These are phyloP conservation scores for Diversispora eburnea DNA, from an alignment of 192 early-diverging fungal genomes.

Conservation along the genomic window DNA sequence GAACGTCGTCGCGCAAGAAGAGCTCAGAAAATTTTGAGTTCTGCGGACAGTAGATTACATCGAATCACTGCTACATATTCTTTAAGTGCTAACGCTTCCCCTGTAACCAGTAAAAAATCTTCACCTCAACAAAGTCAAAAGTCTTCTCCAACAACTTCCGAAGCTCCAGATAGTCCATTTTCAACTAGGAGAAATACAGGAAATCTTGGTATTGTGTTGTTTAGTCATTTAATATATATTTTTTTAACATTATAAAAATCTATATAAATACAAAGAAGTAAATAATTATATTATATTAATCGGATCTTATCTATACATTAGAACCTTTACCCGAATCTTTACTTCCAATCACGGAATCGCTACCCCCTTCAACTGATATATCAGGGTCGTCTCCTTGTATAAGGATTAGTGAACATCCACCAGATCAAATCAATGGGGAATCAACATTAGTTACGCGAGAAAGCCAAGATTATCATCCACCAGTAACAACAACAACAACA, in stretches of 20 bases:
- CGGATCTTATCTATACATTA: neutral
- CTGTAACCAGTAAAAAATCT: neutral
- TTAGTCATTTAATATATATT: too few species aligned
- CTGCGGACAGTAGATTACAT: neutral
- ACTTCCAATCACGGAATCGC: neutral
- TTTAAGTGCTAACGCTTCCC: neutral
- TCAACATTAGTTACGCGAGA: neutral
- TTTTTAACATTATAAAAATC: too few species aligned
- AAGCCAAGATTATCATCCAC: neutral
- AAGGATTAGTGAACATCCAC: slow-evolving; percentile 3
- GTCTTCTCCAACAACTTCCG: slow-evolving; percentile 16
- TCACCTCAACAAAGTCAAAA: slow-evolving; percentile 19
- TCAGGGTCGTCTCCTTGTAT: neutral
- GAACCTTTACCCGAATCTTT: neutral
- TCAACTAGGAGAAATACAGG: slow-evolving; percentile 11
- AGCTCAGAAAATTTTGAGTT: slow-evolving; percentile 4
- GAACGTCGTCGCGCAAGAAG: slow-evolving; percentile 10
- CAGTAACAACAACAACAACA: neutral
- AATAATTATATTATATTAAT: too few species aligned
- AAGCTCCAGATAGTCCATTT: slow-evolving; percentile 19
- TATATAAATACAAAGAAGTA: too few species aligned
- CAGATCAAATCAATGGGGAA: neutral
- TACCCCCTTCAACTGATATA: neutral
- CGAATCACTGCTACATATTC: neutral
- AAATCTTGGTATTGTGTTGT: neutral